A percentile compares a stretch with the other conserved stretches of the same genome.
phyloP scores from a whole-genome alignment of 495 filamentous ascomycete genomes.

The Neurospora sp. region DNA sequence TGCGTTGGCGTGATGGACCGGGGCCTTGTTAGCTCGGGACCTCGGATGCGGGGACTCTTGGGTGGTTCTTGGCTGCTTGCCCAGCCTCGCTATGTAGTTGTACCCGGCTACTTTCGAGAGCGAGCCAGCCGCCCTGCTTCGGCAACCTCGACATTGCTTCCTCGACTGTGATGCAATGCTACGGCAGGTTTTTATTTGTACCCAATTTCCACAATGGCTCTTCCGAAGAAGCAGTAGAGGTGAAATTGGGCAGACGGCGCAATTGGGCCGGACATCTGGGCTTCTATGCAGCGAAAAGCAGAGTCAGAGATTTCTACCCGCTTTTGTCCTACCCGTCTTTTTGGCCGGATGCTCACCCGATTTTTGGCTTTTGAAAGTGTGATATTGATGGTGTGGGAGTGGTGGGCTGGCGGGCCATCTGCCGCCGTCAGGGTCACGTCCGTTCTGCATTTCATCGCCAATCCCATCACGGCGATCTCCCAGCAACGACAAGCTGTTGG shows the following conservation, averaged over 20 bases:
- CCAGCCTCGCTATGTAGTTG: neutral
- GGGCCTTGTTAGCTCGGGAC: constrained; percentile 15
- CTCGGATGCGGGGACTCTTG: constrained; percentile 4
- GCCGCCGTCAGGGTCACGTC: neutral
- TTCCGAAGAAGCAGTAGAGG: neutral
- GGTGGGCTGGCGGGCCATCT: neutral
- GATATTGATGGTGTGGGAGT: neutral
- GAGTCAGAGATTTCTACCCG: neutral
- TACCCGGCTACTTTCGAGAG: neutral
- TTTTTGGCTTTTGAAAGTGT: neutral
- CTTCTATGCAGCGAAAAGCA: neutral
- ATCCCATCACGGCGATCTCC: neutral
- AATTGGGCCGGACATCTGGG: neutral
- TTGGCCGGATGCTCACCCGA: neutral
- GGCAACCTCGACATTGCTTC: neutral
- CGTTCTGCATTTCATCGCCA: neutral
- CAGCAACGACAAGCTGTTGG: neutral
- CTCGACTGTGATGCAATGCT: neutral
- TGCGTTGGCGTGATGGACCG: neutral
- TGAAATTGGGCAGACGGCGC: neutral
- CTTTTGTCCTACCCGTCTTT: neutral
- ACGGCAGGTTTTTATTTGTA: neutral
- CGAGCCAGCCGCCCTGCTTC: neutral
- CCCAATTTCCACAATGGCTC: neutral
- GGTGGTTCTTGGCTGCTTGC: neutral